Base-by-base conservation (phyloP, 805 yeast genomes). In the Barnettozyma siamensis region DNA sequence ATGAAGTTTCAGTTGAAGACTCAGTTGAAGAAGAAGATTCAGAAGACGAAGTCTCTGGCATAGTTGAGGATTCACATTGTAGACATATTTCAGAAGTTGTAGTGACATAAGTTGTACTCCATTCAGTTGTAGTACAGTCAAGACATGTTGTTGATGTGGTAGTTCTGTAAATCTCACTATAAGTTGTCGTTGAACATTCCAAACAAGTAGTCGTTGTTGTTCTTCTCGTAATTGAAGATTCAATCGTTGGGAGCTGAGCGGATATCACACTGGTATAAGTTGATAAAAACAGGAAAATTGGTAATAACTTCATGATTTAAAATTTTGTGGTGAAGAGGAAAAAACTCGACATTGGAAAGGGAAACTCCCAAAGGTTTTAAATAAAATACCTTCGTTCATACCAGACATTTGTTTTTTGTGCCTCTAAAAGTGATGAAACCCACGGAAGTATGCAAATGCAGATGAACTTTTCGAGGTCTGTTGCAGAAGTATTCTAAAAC, bases 11-110 rank as follows among this genome's bases (percentile, higher is more conserved):
- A 12, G 37, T n/a, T 7, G 39, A 30, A 10, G 18, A 18, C 21
- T 31, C 43, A 29, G 45, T 21, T 5, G 40, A 23, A 21, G 39
- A 26, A 10, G 43, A 30, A 3, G 35, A 3, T 20, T 20, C 29
- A 29, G 32, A 21, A 19, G 18, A n/a, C 8, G 45, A 26, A n/a
- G 42, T 27, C 11, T 18, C 37, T n/a, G 29, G 29, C 6, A 26
- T 8, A 26, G 7, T 8, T 26, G 29, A 26, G 6, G 29, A 8
- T 26, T 26, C 29, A 26, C 29, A 26, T 9, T 26, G 6, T 5
- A 26, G 13, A 26, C 29, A 26, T 8, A 11, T 26, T 26, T 13
- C 29, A 26, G 13, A 26, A 8, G 29, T 26, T 11, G n/a, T 26
- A 5, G 29, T 26, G 11, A 11, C 8, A 5, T 5, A 11, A 8